Evolutionary conservation across 345 rosid species (phyloP).

Genomic region (Gossypium bickii): DNA sequence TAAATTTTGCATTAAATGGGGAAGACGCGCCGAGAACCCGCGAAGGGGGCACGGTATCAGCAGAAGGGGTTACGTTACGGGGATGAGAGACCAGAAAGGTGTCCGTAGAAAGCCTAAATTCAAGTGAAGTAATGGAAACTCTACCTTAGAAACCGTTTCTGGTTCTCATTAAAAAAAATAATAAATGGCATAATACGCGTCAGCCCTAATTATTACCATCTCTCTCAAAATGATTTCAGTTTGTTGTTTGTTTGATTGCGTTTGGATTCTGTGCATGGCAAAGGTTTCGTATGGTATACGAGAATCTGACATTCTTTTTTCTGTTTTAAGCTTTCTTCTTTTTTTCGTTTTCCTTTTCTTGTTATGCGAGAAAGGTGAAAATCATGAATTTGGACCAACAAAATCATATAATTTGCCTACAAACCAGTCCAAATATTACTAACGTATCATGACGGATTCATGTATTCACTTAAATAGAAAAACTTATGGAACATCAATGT

Average conservation of each 20-base stretch:
- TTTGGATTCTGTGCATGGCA: neutral
- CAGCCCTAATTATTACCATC: constrained; percentile 5
- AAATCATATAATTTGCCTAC: neutral
- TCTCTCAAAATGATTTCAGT: neutral
- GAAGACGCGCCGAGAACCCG: no score
- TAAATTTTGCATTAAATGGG: no score
- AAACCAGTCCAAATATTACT: no score
- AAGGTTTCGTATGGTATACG: constrained; percentile 23
- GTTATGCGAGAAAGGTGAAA: neutral
- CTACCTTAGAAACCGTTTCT: constrained; percentile 12
- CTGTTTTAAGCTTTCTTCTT: neutral
- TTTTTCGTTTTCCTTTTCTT: neutral
- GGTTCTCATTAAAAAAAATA: neutral
- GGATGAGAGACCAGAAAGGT: neutral
- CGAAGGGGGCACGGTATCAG: constrained; percentile 1
- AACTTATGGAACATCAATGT: no score
- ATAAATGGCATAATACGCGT: neutral
- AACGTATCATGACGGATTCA: no score
- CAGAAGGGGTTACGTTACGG: neutral
- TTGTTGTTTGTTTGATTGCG: constrained; percentile 15
- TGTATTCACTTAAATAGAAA: no score
- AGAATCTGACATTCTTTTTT: neutral
- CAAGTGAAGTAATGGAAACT: constrained; percentile 13
- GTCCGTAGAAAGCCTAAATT: neutral
- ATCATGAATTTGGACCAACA: neutral